Percentiles rank a stretch among this genome's conserved stretches.
phyloP scores from a whole-genome alignment of 441 rosid species.

The Rhodomyrtus psidioides region DNA sequence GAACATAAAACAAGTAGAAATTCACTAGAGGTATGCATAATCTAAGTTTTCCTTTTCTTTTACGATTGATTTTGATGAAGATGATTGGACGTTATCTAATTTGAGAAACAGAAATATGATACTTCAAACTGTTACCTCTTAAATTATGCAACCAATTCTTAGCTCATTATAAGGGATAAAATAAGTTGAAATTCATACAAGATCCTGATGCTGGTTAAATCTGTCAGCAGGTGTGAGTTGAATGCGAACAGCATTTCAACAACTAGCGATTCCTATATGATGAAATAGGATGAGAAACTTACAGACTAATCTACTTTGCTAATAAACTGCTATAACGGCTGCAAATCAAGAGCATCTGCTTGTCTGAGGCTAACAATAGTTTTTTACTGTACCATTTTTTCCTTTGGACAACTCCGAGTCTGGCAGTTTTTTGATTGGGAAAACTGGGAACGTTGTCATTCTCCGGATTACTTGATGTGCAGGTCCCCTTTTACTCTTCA shows the following conservation, averaged over 20 bases:
- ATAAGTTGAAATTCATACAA: not conserved
- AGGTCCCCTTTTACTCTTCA: conserved; percentile 32
- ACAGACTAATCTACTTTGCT: not conserved
- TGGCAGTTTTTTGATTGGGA: not conserved
- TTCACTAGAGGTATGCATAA: not conserved
- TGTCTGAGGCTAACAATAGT: not conserved
- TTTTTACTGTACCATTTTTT: not conserved
- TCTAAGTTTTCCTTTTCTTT: not conserved
- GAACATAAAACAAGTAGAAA: conserved; percentile 1
- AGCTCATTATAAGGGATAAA: not conserved
- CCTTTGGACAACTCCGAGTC: not conserved
- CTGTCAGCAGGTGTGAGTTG: not conserved
- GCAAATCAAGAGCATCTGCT: not conserved
- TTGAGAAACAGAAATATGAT: not conserved
- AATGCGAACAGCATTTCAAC: not conserved
- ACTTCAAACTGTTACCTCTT: not conserved
- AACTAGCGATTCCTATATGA: not conserved
- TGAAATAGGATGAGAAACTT: not conserved
- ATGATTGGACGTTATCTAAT: not conserved
- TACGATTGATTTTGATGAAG: not conserved
- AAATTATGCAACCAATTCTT: not conserved
- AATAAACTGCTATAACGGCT: not conserved
- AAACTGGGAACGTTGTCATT: not conserved
- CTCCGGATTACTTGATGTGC: conserved; percentile 7
- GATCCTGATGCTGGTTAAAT: not conserved